These are phyloP conservation scores for Puccinia coronata DNA, from an alignment of 1,284 basidiomycete species.

Conservation along the genomic window DNA sequence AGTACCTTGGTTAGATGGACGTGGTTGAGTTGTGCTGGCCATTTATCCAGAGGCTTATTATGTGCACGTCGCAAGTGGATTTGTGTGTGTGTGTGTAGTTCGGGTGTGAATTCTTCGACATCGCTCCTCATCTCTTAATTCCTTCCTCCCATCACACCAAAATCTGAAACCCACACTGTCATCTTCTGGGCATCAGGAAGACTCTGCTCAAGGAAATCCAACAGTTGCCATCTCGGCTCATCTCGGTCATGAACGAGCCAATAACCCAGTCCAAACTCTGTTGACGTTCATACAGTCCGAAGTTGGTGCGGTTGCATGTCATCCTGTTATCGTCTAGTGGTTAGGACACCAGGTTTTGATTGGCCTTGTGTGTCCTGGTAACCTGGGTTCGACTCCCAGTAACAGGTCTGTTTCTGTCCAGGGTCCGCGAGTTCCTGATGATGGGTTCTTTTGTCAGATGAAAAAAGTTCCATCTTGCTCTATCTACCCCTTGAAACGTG, in stretches of 20 bases:
- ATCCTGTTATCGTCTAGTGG: slow-evolving; percentile 51
- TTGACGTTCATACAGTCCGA: too few relatives aligned
- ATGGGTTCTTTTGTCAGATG: too few relatives aligned
- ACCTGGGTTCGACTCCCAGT: slow-evolving; percentile 51
- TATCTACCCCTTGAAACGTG: too few relatives aligned
- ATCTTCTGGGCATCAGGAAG: too few relatives aligned
- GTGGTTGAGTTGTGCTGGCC: neutral
- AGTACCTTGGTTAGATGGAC: slow-evolving; percentile 38
- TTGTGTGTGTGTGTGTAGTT: neutral
- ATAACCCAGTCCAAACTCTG: too few relatives aligned
- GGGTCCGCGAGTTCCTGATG: too few relatives aligned
- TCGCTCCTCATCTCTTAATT: neutral
- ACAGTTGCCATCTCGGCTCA: neutral
- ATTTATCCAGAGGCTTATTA: too few relatives aligned
- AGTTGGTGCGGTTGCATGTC: neutral
- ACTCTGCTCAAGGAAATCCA: too few relatives aligned
- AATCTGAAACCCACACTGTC: too few relatives aligned
- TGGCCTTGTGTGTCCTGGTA: slow-evolving; percentile 27
- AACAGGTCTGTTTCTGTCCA: slow-evolving; percentile 29
- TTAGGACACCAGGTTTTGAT: slow-evolving; percentile 51
- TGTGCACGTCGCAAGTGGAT: neutral
- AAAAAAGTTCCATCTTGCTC: too few relatives aligned
- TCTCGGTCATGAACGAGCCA: neutral
- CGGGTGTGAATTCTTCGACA: neutral
- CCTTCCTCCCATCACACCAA: neutral